These are phyloP conservation scores for Lasiodiplodia sp. DNA, from an alignment of 2,329 filamentous ascomycete species.

Conservation along the genomic window DNA sequence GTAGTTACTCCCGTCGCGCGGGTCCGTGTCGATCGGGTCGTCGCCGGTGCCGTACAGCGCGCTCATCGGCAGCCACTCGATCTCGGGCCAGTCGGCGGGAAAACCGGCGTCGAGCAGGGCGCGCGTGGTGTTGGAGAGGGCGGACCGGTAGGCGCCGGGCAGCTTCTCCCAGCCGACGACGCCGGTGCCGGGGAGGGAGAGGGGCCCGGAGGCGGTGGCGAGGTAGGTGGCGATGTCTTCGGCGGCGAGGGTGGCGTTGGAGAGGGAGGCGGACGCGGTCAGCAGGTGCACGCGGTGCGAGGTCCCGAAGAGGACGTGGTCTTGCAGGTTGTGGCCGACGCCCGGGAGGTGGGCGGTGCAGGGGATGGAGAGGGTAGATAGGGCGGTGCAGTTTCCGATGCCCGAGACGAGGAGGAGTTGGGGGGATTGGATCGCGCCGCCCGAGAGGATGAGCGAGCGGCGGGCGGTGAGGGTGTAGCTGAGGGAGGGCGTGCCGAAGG, in stretches of 20 bases:
- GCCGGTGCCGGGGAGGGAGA: background rate
- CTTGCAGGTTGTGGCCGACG: slow-evolving; percentile 28
- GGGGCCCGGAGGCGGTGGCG: background rate
- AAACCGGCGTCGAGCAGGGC: slow-evolving; percentile 31
- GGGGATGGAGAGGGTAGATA: slow-evolving; percentile 12
- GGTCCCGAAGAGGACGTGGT: slow-evolving; percentile 10
- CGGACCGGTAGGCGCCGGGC: slow-evolving; percentile 26
- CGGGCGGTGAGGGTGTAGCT: slow-evolving; percentile 8
- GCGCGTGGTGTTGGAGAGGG: slow-evolving; percentile 28
- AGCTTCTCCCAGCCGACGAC: slow-evolving; percentile 38
- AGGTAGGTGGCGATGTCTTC: background rate
- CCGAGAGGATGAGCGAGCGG: slow-evolving; percentile 17
- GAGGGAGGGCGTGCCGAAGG: slow-evolving; percentile 3
- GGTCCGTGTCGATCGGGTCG: slow-evolving; percentile 23
- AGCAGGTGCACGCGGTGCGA: background rate
- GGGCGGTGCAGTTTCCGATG: slow-evolving; percentile 15
- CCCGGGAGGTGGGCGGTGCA: slow-evolving; percentile 21
- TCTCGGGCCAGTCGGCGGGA: slow-evolving; percentile 38
- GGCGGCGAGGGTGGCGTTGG: slow-evolving; percentile 3
- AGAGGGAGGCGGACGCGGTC: background rate
- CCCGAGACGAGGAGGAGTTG: slow-evolving; percentile 60
- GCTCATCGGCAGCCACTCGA: slow-evolving; percentile 37
- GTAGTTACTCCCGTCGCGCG: slow-evolving; percentile 36
- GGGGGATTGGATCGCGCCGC: slow-evolving; percentile 54
- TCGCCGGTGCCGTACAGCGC: slow-evolving; percentile 3